phyloP scores from a whole-genome alignment of 78 protist species.

The Protostelium mycophagum region DNA sequence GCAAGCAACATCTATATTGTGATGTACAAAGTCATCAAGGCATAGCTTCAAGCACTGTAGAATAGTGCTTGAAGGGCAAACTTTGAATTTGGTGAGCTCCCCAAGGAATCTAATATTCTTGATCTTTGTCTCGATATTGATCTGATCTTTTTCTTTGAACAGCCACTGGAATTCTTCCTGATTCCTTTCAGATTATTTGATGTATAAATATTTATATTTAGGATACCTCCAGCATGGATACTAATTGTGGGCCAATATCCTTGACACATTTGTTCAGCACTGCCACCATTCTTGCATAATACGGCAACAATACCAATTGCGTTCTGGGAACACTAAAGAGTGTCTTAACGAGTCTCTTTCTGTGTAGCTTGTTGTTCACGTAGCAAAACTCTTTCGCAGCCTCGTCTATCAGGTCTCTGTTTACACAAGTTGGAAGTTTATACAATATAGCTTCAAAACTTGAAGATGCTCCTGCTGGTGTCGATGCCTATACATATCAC shows the following conservation, averaged over 20 bases:
- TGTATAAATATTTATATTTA: no score
- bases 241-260: background rate
- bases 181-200: background rate
- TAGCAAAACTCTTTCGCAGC: background rate
- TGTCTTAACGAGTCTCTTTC: background rate
- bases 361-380: background rate
- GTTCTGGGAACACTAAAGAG: background rate
- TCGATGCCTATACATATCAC: background rate
- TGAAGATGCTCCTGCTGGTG: background rate
- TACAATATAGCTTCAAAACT: background rate
- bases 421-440: background rate
- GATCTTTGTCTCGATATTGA: background rate
- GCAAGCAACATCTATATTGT: constrained; percentile 66
- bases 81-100: constrained; percentile 68
- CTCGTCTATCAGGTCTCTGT: background rate
- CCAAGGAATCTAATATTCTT: constrained; percentile 39
- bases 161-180: background rate
- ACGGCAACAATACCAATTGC: background rate
- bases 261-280: background rate
- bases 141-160: background rate
- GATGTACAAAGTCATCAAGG: constrained; percentile 62
- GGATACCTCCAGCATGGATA: background rate
- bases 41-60: constrained; percentile 45
- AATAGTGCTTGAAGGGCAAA: constrained; percentile 23
- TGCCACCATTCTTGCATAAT: background rate